phyloP scores from a whole-genome alignment of 768 basidiomycete species.

The Leccinellum rugosiceps region DNA sequence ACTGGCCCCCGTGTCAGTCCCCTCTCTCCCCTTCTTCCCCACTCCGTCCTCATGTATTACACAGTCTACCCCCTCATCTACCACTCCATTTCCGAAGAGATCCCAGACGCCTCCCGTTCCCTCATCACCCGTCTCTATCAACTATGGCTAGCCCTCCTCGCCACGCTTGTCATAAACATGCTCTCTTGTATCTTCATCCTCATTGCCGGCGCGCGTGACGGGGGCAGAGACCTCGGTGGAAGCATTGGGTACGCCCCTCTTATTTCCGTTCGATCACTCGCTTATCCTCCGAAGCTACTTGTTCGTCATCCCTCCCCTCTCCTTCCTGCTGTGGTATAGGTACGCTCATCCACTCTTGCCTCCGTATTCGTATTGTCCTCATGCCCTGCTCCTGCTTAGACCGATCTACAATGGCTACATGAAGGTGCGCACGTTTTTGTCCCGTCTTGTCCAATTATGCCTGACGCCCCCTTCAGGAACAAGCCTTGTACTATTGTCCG shows the following conservation, averaged over 20 bases:
- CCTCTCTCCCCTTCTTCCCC: conserved; percentile 2
- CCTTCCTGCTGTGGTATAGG: conserved; percentile 97
- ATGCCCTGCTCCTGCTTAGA: conserved; percentile 36
- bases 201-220: conserved; percentile 69
- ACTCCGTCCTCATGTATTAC: conserved; percentile 22
- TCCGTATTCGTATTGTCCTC: conserved; percentile 5
- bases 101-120: conserved; percentile 74
- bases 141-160: conserved; percentile 88
- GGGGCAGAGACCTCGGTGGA: conserved; percentile 75
- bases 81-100: conserved; percentile 89
- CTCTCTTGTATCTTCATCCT: conserved; percentile 87
- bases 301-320: conserved; percentile 69
- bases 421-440: conserved; percentile 60
- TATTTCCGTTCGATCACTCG: conserved; percentile 21
- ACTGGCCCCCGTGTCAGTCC: conserved; percentile 87
- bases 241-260: conserved; percentile 65
- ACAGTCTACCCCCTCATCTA: conserved; percentile 95
- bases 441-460: conserved; percentile 22
- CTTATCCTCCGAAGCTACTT: conserved; percentile 54
- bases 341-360: conserved; percentile 34
- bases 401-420: conserved; percentile 98
- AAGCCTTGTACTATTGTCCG: conserved; percentile 91
- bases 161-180: conserved; percentile 84
- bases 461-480: conserved; percentile 56
- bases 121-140: conserved; percentile 86